These are phyloP conservation scores for Vinca minor DNA, from an alignment of 257 asterid species.

Conservation along the genomic window DNA sequence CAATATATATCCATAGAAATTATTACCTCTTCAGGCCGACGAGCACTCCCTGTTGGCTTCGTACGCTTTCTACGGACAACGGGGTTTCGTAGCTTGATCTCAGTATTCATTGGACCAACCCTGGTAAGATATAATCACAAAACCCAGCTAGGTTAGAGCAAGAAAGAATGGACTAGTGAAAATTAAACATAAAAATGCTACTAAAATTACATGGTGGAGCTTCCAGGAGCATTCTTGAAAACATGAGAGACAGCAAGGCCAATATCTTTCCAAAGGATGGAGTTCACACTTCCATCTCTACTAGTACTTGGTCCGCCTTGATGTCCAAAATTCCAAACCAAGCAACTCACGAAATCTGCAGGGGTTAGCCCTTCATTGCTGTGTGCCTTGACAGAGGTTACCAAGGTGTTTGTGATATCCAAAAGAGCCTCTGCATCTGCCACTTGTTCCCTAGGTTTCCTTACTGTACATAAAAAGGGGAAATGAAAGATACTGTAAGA, in stretches of 20 bases:
- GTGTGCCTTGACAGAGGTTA: slow-evolving; percentile 72
- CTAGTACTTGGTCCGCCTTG: slow-evolving; percentile 48
- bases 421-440: slow-evolving; percentile 92
- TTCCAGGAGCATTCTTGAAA: slow-evolving; percentile 62
- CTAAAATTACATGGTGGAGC: slow-evolving; percentile 64
- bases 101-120: slow-evolving; percentile 92
- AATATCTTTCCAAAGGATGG: slow-evolving; percentile 59
- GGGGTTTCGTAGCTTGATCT: slow-evolving; percentile 66
- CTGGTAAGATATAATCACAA: slow-evolving; percentile 24
- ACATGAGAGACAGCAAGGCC: slow-evolving; percentile 55
- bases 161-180: slow-evolving; percentile 4
- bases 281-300: slow-evolving; percentile 32
- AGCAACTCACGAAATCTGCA: slow-evolving; percentile 56
- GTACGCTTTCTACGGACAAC: slow-evolving; percentile 49
- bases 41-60: slow-evolving; percentile 45
- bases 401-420: slow-evolving; percentile 80
- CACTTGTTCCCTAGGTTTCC: slow-evolving; percentile 83
- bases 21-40: slow-evolving; percentile 76
- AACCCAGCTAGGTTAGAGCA: background rate
- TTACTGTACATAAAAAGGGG: slow-evolving; percentile 33
- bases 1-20: background rate
- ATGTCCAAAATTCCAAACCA: slow-evolving; percentile 58
- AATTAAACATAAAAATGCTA: background rate
- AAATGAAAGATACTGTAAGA: background rate
- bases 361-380: slow-evolving; percentile 68